Conservation (phyloP, 2,329 filamentous ascomycete genomes). For the Penicillium sp. region DNA sequence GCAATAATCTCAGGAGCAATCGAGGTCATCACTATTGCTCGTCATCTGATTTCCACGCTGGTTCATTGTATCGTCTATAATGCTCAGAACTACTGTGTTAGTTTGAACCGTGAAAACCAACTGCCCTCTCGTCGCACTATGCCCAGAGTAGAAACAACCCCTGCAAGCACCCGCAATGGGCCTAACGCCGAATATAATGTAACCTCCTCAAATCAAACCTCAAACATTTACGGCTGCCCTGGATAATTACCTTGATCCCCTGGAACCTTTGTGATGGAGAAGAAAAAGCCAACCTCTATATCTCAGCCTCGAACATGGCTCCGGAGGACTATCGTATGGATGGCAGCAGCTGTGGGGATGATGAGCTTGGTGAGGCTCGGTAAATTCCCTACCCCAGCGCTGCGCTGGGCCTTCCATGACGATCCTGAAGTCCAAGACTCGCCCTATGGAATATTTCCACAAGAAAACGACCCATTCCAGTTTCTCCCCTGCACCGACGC, state of each 20-base stretch:
- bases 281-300: background rate
- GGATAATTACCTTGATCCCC: background rate
- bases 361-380: background rate
- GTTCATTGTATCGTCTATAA: background rate
- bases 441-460: background rate
- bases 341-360: background rate
- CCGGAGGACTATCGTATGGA: background rate
- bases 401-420: background rate
- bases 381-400: background rate
- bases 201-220: too few species aligned
- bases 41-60: background rate
- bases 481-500: slow-evolving; percentile 16
- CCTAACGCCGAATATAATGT: too few species aligned
- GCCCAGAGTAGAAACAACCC: background rate
- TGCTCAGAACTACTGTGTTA: background rate
- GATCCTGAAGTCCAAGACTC: background rate
- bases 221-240: background rate
- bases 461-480: slow-evolving; percentile 11
- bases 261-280: background rate
- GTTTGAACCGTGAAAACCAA: background rate
- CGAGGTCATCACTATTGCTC: background rate
- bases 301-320: background rate
- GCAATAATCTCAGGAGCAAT: background rate
- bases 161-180: too few species aligned
- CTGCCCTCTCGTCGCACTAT: background rate